Evolutionary conservation across 2,329 filamentous ascomycete species (phyloP).

Genomic region (Amauroascus niger): DNA sequence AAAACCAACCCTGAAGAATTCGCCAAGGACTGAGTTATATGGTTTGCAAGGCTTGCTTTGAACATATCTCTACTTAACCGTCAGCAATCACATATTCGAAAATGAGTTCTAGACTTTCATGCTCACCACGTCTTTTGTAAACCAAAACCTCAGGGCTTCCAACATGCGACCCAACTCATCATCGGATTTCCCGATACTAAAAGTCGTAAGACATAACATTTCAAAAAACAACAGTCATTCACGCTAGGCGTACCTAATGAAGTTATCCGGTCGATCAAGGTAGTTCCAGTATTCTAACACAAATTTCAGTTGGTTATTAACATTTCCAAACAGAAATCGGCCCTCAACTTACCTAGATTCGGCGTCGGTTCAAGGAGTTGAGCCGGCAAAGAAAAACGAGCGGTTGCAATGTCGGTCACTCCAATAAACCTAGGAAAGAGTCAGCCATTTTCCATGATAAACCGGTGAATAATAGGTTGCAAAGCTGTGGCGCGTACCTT

Average conservation of each 20-base stretch:
- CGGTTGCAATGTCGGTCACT: conserved; percentile 86
- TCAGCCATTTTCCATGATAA: conserved; percentile 1
- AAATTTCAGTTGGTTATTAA: neutral
- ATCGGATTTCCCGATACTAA: conserved; percentile 73
- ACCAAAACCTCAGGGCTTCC: conserved; percentile 92
- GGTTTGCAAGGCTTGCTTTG: conserved; percentile 98
- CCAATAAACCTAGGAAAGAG: conserved; percentile 66
- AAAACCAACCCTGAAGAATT: conserved; percentile 78
- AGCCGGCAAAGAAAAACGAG: conserved; percentile 90
- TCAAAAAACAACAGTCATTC: neutral
- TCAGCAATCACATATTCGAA: neutral
- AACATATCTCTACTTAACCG: conserved; percentile 65
- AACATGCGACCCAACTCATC: conserved; percentile 89
- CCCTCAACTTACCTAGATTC: conserved; percentile 57
- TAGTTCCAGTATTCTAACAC: conserved; percentile 91
- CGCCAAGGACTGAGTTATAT: conserved; percentile 92
- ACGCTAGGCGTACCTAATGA: conserved; percentile 48
- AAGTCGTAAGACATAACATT: conserved; percentile 21
- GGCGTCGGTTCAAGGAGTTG: conserved; percentile 93
- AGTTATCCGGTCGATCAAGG: conserved; percentile 86
- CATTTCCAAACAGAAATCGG: neutral
- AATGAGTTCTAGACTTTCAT: neutral
- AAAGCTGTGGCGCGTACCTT: conserved; percentile 52
- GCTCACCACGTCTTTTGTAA: conserved; percentile 79
- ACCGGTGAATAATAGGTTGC: neutral